These are phyloP conservation scores for Osmanthus fragrans DNA, from an alignment of 257 asterid genomes.

Conservation along the genomic window DNA sequence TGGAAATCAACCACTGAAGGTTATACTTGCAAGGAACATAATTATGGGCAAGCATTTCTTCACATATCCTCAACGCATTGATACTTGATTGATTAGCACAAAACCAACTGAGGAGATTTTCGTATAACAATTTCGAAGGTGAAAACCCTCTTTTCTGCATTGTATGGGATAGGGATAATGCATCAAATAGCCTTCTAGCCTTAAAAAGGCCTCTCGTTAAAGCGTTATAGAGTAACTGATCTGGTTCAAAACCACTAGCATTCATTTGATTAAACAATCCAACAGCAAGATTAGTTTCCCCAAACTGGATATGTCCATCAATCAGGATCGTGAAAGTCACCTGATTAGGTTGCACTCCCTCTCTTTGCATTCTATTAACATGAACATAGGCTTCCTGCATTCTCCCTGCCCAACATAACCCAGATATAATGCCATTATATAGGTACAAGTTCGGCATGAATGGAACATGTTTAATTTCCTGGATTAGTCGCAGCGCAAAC, in stretches of 20 bases:
- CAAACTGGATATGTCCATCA: slow-evolving; percentile 47
- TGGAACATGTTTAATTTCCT: slow-evolving; percentile 22
- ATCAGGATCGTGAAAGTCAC: slow-evolving; percentile 64
- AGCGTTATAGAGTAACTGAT: slow-evolving; percentile 43
- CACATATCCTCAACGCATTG: slow-evolving; percentile 47
- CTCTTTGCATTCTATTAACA: slow-evolving; percentile 42
- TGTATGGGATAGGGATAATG: slow-evolving; percentile 41
- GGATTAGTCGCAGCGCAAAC: slow-evolving; percentile 36
- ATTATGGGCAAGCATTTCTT: slow-evolving; percentile 51
- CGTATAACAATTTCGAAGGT: slow-evolving; percentile 53
- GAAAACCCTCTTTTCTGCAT: slow-evolving; percentile 60
- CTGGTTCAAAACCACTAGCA: slow-evolving; percentile 43
- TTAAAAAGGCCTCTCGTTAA: slow-evolving; percentile 52
- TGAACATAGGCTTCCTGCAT: slow-evolving; percentile 54
- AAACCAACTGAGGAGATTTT: slow-evolving; percentile 43
- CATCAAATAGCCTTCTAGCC: slow-evolving; percentile 49
- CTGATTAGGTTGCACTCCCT: slow-evolving; percentile 53
- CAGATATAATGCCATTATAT: slow-evolving; percentile 48
- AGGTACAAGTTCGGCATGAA: slow-evolving; percentile 47
- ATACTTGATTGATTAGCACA: slow-evolving; percentile 37
- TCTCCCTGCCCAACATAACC: slow-evolving; percentile 43
- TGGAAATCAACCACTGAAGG: slow-evolving; percentile 35
- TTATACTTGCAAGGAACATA: slow-evolving; percentile 48
- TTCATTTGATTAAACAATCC: slow-evolving; percentile 54
- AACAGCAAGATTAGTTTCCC: slow-evolving; percentile 51